Conservation (phyloP, 2,329 filamentous ascomycete species). For the Cladophialophora immunda region DNA sequence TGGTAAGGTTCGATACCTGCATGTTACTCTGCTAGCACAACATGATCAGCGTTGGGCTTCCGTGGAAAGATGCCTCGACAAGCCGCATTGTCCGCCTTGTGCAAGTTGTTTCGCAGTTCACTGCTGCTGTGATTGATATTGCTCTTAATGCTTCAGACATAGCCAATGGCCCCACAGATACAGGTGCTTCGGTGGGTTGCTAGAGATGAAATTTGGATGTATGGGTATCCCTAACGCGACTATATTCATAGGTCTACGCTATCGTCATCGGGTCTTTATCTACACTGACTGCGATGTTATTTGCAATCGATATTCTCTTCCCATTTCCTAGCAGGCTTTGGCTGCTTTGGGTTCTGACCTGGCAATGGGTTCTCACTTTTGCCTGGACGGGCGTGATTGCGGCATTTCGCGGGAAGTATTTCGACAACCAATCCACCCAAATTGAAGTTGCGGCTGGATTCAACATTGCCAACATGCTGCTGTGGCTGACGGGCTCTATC, state of each 20-base stretch:
- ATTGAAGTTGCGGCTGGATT: constrained; percentile 13
- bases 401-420: constrained; percentile 11
- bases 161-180: constrained; percentile 3
- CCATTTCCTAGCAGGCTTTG: constrained; percentile 18
- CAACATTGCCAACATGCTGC: constrained; percentile 18
- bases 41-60: constrained; percentile 12
- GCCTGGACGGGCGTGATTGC: constrained; percentile 17
- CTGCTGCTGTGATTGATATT: constrained; percentile 13
- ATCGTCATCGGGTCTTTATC: constrained; percentile 15
- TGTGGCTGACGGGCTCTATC: constrained; percentile 12
- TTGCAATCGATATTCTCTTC: constrained; percentile 13
- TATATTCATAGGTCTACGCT: constrained; percentile 9
- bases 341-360: constrained; percentile 17
- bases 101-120: constrained; percentile 13
- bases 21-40: background rate
- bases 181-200: constrained; percentile 14
- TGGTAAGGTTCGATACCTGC: background rate
- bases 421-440: background rate
- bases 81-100: constrained; percentile 16
- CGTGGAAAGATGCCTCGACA: constrained; percentile 9
- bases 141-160: constrained; percentile 22
- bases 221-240: background rate
- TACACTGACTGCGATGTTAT: constrained; percentile 11
- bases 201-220: background rate
- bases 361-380: constrained; percentile 23